Percentiles rank a stretch among this genome's conserved stretches.
phyloP scores from a whole-genome alignment of 345 rosid species.

The Hibiscus mutabilis region DNA sequence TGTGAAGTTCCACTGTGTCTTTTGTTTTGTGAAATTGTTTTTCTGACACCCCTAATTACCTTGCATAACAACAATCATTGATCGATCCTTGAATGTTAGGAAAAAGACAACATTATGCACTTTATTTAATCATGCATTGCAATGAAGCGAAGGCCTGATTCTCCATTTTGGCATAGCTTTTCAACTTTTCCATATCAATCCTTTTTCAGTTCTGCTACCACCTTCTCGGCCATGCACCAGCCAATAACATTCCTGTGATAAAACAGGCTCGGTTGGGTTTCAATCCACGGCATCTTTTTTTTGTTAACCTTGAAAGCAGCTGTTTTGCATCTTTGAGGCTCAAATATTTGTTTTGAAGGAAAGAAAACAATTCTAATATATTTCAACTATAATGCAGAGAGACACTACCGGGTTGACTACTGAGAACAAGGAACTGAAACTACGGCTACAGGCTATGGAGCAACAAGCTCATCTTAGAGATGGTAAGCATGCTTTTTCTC shows the following conservation, averaged over 20 bases:
- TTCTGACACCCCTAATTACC: neutral
- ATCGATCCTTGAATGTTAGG: neutral
- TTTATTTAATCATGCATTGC: neutral
- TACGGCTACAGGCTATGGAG: constrained; percentile 71
- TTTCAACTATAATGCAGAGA: constrained; percentile 35
- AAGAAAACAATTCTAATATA: neutral
- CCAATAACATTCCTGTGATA: neutral
- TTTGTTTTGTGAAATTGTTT: neutral
- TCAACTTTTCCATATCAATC: neutral
- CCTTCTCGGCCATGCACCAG: neutral
- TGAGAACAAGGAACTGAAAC: constrained; percentile 67
- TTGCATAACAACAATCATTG: neutral
- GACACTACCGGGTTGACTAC: constrained; percentile 55
- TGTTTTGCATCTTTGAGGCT: constrained; percentile 8
- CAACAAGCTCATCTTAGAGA: constrained; percentile 71
- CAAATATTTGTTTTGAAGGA: constrained; percentile 9
- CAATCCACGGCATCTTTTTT: neutral
- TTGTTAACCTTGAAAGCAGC: neutral
- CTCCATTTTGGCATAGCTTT: neutral
- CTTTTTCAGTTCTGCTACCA: neutral
- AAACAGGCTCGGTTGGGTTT: neutral
- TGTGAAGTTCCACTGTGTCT: neutral
- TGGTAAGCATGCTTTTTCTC: constrained; percentile 26
- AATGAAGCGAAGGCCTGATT: neutral
- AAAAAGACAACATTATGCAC: neutral